Evolutionary conservation across 495 filamentous ascomycete species (phyloP), one percentile per base, ranked within the genome.

Genomic region (Aspergillus sparsus): DNA sequence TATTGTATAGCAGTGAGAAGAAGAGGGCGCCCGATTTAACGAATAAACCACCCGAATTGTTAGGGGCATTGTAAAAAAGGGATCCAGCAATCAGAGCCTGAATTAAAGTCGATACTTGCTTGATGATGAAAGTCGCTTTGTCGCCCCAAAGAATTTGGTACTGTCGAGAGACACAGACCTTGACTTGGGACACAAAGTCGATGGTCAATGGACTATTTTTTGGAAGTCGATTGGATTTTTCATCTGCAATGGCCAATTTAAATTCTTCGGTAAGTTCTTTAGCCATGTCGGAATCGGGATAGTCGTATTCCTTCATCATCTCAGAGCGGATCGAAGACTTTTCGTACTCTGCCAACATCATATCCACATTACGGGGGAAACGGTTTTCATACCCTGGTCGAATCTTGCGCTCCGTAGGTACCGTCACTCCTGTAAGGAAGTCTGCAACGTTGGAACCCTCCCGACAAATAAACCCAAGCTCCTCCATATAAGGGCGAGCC

Each of bases 1-100:
- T 84, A 67, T 91, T 88, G 74, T 91, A 92, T 21, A 93, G 73
- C 8, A 92, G 66, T 37, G 85, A 82, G 73, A 92, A 90, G 77
- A 92, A 92, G n/a, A 84, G 67, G 12, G 78, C 83, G 61, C 82
- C 82, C 7, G 76, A 79, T 55, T 84, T 83, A 54, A 79, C 65
- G 57, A 83, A 85, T 1, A 83, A 68, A 45, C 82, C 82, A 13
- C 62, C 66, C 0, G 75, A 77, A 47, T 71, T 73, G 42, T 73
- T 60, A 0, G 76, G 72, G 1, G 76, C 75, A 55, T 60, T 68
- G 59, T 77, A 78, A 60, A 78, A 79, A 9, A 78, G 64, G 2
- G 77, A 79, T 11, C 77, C 77, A 1, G 73, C 71, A 57, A 78
- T 71, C 49, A 79, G 60, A 3, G 77, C 77, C 46, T 79, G 77